Evolutionary conservation across 139 green algal species (phyloP).

Genomic region (Closterium sp.): DNA sequence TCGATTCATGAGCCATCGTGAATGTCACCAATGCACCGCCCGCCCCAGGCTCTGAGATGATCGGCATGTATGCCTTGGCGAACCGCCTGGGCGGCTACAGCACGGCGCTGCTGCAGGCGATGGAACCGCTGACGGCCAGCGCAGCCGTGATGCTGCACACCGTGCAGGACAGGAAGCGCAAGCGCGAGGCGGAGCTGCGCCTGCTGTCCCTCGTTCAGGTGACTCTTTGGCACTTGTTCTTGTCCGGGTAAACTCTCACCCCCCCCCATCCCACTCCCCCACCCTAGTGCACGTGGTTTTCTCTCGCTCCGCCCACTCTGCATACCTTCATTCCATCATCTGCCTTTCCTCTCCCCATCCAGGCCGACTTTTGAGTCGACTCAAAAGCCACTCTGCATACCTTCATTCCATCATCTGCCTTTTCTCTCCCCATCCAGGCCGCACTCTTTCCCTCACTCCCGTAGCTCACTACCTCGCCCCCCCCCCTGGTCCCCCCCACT

Average conservation of each 20-base stretch:
- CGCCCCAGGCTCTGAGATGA: not conserved
- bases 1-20: too few species aligned
- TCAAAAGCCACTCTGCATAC: too few species aligned
- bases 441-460: not conserved
- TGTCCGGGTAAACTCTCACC: too few species aligned
- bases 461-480: not conserved
- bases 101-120: not conserved
- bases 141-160: not conserved
- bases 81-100: not conserved
- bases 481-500: not conserved
- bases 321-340: not conserved
- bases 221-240: not conserved
- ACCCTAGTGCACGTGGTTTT: not conserved
- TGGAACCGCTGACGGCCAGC: not conserved
- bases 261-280: too few species aligned
- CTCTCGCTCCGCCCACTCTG: not conserved
- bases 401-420: not conserved
- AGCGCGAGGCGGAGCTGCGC: not conserved
- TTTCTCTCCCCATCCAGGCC: not conserved
- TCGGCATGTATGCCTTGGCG: not conserved
- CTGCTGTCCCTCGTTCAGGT: not conserved
- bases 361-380: too few species aligned
- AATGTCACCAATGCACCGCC: too few species aligned
- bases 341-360: not conserved
- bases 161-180: not conserved